These are phyloP conservation scores for Backusella luteola DNA, from an alignment of 192 early-diverging fungal genomes.

Conservation along the genomic window DNA sequence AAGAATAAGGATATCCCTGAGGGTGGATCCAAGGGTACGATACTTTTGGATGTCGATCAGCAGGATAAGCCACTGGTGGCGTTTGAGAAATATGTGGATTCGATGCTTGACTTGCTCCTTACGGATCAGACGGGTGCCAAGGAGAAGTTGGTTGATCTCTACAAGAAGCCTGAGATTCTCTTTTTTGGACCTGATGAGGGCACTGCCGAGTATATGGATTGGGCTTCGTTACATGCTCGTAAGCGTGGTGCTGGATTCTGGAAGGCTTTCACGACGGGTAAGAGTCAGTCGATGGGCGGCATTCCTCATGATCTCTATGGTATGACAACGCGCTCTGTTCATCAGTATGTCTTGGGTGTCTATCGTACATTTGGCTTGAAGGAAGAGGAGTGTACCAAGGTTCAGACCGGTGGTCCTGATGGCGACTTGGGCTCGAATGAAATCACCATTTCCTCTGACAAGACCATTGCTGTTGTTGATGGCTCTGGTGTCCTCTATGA, in stretches of 20 bases:
- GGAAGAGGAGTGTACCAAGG: conserved; percentile 83
- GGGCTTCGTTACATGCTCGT: conserved; percentile 95
- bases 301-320: conserved; percentile 98
- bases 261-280: conserved; percentile 99
- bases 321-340: conserved; percentile 98
- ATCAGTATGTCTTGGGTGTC: conserved; percentile 98
- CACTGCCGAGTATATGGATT: conserved; percentile 98
- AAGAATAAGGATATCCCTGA: conserved; percentile 99
- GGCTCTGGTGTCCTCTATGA: conserved; percentile 96
- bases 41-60: conserved; percentile 88
- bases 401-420: conserved; percentile 98
- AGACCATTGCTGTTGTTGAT: conserved; percentile 92
- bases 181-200: conserved; percentile 99
- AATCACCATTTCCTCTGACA: conserved; percentile 97
- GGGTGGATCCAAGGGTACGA: conserved; percentile 98
- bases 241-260: conserved; percentile 91
- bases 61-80: conserved; percentile 94
- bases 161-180: conserved; percentile 92
- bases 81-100: conserved; percentile 99
- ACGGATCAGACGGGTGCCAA: conserved; percentile 87
- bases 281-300: conserved; percentile 92
- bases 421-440: conserved; percentile 98
- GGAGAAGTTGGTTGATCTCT: conserved; percentile 90
- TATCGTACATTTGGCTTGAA: conserved; percentile 79
- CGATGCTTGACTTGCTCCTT: conserved; percentile 90